phyloP scores from a whole-genome alignment of 179 eudicot genomes.

The Amaranthus tricolor region DNA sequence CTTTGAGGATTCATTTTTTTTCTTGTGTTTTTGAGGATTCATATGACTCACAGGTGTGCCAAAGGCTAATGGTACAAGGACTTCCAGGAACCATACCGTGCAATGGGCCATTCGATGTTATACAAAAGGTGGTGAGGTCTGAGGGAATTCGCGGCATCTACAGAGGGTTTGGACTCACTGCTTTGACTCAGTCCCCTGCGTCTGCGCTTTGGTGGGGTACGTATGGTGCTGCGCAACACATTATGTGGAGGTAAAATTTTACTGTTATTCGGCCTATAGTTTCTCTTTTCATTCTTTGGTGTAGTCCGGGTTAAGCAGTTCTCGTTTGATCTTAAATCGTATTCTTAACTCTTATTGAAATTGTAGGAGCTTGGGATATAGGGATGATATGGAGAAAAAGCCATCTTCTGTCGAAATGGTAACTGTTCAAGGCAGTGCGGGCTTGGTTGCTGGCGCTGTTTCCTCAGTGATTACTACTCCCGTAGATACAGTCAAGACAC shows the following conservation, averaged over 20 bases:
- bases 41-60: slow-evolving; percentile 43
- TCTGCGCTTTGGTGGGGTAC: slow-evolving; percentile 91
- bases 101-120: slow-evolving; percentile 59
- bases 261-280: background rate
- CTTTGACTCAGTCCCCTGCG: slow-evolving; percentile 65
- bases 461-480: slow-evolving; percentile 75
- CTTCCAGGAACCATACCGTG: slow-evolving; percentile 55
- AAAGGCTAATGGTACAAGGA: slow-evolving; percentile 78
- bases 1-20: no score
- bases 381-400: slow-evolving; percentile 42
- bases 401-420: slow-evolving; percentile 67
- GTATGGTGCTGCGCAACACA: slow-evolving; percentile 68
- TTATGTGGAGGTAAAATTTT: slow-evolving; percentile 63
- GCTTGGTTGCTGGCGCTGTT: slow-evolving; percentile 75
- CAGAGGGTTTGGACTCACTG: slow-evolving; percentile 72
- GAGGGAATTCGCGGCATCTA: slow-evolving; percentile 78
- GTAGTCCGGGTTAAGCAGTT: background rate
- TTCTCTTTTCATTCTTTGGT: background rate
- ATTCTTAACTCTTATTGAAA: background rate
- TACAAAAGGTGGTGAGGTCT: slow-evolving; percentile 44
- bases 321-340: background rate
- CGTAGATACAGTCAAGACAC: slow-evolving; percentile 75
- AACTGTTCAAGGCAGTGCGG: slow-evolving; percentile 64
- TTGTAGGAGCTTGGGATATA: slow-evolving; percentile 56
- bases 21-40: background rate